Base-by-base conservation (phyloP, 495 filamentous ascomycete species). In the Opeltia flavorubescens region DNA sequence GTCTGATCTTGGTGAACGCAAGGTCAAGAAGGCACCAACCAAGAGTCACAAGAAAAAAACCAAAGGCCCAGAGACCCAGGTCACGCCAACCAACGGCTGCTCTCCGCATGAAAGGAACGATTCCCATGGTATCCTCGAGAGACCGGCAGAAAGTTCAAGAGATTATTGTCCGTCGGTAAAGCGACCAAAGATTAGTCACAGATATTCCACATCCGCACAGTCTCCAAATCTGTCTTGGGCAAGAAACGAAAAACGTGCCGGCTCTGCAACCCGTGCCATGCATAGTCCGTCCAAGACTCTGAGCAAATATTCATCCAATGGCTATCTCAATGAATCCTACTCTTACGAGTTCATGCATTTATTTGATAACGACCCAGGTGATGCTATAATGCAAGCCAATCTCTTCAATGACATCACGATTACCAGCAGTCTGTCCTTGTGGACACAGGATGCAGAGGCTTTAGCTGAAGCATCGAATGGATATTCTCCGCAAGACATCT, bases 11-110 rank as follows among this genome's bases (percentile, higher is more conserved):
- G 52, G 68, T 63, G 65, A 80, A 63, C 60, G 72, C 58, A 71
- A 79, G 72, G 51, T 72, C 29, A 93, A 86, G 61, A 79, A 82
- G 29, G 70, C 75, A 17, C 69, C 76, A 9, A 59, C 77, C 17
- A 88, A 86, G 60, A 77, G 70, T 59, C 78, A 81, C 45, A 88
- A 83, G 66, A 87, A 85, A 65, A 89, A 85, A 59, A 53, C 68
- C 46, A 77, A 72, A 58, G 65, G 66, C 36, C 63, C 66, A 13
- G 54, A 57, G 20, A 21, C 49, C 6, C 52, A 47, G 43, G 42
- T 38, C 9, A 23, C 39, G 17, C 34, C 55, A 24, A 55, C 56
- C 63, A 66, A 78, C 69, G 58, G 68, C 72, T 46, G 55, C 68
- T 44, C 51, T n/a, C 51, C 52, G 34, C 53, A 56, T 21, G 67